Percentiles rank a stretch among this genome's conserved stretches.
Evolutionary conservation across 495 filamentous ascomycete genomes (phyloP).

Genomic region (Jackrogersella minutella): DNA sequence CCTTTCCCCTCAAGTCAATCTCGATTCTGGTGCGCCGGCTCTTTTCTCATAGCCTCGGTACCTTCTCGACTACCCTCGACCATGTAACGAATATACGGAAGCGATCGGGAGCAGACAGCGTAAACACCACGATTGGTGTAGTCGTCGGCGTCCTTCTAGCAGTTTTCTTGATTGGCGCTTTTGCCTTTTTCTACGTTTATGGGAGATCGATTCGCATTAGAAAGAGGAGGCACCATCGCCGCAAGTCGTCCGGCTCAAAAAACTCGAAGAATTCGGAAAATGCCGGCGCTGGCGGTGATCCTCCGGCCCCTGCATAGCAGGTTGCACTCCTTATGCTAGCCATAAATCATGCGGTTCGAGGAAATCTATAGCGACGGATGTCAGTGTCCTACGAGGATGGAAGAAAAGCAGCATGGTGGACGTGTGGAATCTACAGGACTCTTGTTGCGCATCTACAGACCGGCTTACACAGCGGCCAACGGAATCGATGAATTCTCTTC

Average conservation of each 20-base stretch:
- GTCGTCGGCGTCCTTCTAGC: constrained; percentile 47
- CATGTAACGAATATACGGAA: constrained; percentile 17
- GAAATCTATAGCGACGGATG: background rate
- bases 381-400: background rate
- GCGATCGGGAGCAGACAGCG: constrained; percentile 16
- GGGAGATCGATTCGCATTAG: constrained; percentile 41
- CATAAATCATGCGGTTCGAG: background rate
- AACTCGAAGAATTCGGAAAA: constrained; percentile 33
- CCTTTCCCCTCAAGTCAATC: constrained; percentile 15
- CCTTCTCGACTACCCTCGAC: constrained; percentile 7
- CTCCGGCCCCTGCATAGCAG: constrained; percentile 20
- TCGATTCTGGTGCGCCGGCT: constrained; percentile 1
- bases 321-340: background rate
- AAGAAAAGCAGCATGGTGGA: background rate
- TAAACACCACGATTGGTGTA: constrained; percentile 48
- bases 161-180: constrained; percentile 41
- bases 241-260: constrained; percentile 41
- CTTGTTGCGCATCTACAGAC: constrained; percentile 26
- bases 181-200: constrained; percentile 45
- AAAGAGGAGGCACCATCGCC: constrained; percentile 29
- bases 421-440: background rate
- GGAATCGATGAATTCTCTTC: constrained; percentile 17
- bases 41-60: constrained; percentile 7
- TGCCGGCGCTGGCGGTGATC: constrained; percentile 30
- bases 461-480: constrained; percentile 31